Base-by-base conservation (phyloP, 2,329 filamentous ascomycete genomes). In the Xylaria sp. region DNA sequence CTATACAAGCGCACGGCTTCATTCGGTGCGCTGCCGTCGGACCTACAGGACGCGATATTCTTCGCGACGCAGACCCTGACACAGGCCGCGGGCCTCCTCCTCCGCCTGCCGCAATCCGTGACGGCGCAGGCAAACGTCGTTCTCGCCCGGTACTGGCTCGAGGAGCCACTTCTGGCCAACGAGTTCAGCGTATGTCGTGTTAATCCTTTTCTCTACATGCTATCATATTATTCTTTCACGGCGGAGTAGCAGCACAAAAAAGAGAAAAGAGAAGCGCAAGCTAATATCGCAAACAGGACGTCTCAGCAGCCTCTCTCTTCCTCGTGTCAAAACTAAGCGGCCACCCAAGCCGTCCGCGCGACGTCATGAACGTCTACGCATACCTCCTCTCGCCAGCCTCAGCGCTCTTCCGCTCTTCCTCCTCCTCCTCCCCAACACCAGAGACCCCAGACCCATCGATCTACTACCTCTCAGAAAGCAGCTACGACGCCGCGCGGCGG, bases 41-140 rank as follows among this genome's bases (percentile, higher is more conserved):
- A 93, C 72, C 83, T 95, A 15, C 91, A 93, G 79, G 90, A 92
- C 77, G 87, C 88, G 71, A 84, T 94, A 71, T 90, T 91, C 75
- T 91, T 90, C 79, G 86, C 90, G 63, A 90, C 91, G 44, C 90
- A 92, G 78, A 88, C 88, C 74, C 87, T 95, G 52, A 93, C 91
- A 2, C 93, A 96, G 80, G 89, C 91, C 25, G 92, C 92, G 12
- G 93, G 93, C 37, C 86, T 97, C 60, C 87, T 98, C 20, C 86
- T 99, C 2, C 89, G 93, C 57, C 85, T 98, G 48, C 92, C 94
- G 7, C 94, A 97, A 78, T 93, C 94, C 74, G 89, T 93, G 48
- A 93, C 96, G 48, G 92, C 94, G 4, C 92, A 94, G 76, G 93
- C 94, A 2, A 93, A 94, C 77, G 89, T 98, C 50, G 82, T 96